These are phyloP conservation scores for Fusarium aywerte DNA, from an alignment of 2,329 filamentous ascomycete species.

Conservation along the genomic window DNA sequence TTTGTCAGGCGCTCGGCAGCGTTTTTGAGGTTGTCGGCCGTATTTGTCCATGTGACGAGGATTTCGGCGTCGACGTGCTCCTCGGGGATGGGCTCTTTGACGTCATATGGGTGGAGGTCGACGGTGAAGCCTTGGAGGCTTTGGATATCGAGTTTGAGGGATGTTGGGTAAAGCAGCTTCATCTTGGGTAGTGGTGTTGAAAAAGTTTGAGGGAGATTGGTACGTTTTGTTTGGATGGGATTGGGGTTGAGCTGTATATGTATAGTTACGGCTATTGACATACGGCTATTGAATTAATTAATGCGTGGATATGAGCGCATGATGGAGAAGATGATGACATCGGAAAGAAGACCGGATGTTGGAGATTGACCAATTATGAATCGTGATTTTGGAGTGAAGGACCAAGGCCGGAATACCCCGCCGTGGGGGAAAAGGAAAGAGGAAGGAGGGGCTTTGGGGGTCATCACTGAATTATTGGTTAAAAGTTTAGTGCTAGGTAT, in stretches of 20 bases:
- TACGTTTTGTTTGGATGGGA: background rate
- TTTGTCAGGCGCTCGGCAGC: constrained; percentile 65
- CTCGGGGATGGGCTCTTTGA: constrained; percentile 65
- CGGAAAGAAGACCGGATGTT: constrained; percentile 40
- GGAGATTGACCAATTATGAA: background rate
- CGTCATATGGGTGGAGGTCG: constrained; percentile 69
- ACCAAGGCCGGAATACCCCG: constrained; percentile 33
- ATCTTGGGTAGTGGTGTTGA: constrained; percentile 47
- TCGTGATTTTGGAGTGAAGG: background rate
- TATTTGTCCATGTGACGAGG: constrained; percentile 72
- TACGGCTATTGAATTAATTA: too few relatives aligned
- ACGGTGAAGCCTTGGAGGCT: constrained; percentile 68
- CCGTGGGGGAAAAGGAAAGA: constrained; percentile 37
- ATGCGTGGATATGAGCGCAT: constrained; percentile 30
- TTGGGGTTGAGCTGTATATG: constrained; percentile 30
- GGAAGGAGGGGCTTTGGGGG: constrained; percentile 30
- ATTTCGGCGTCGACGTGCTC: constrained; percentile 68
- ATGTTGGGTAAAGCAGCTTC: constrained; percentile 76
- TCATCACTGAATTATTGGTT: constrained; percentile 6
- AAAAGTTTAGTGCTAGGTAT: too few relatives aligned
- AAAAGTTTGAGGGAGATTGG: background rate
- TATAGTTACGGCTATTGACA: constrained; percentile 26
- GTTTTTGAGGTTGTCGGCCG: constrained; percentile 66
- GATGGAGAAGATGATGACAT: constrained; percentile 16
- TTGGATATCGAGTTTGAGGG: constrained; percentile 65